Evolutionary conservation across 257 asterid genomes (phyloP), one percentile per base, ranked within the genome.

Genomic region (Osmanthus fragrans): DNA sequence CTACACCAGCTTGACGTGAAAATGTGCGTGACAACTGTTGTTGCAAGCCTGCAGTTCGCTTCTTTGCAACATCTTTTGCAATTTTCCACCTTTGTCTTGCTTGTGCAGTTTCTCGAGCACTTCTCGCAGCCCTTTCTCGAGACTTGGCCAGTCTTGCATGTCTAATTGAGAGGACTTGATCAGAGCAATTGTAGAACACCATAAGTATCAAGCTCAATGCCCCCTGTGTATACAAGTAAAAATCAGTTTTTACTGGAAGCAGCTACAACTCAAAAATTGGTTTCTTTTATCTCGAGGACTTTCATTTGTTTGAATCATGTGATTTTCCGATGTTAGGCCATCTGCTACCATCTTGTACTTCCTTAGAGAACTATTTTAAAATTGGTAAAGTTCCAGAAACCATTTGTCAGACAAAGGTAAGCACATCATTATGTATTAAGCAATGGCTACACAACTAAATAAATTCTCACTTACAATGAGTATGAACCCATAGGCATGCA

Each of bases 61-160:
- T 87, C 81, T 84, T 88, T 42, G 98, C 92, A 5, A 85, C 90
- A 27, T 88, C 90, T 88, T 86, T 92, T 39, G 97, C 98, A 19
- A 82, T n/a, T 78, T 84, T 86, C 98, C 98, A 94, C 83, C 97
- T 86, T 78, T 89, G 85, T 86, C 96, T 90, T 77, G 97, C 98
- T 78, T 84, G 92, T 32, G 98, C 97, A 73, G 96, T 94, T 86
- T 94, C 96, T 12, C 97, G 88, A 63, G 97, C 97, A 68, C 92
- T 91, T 88, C 88, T 88, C 75, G 96, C 91, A 40, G 98, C 97
- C 80, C 90, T 84, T 86, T 94, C 97, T 87, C 98, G 87, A 75
- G 98, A 94, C 86, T 88, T 92, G 67, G 97, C 97, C 81, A 88
- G 58, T 88, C 98, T 86, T 83, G 80, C 89, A 56, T 92, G 83